Evolutionary conservation across 2,329 filamentous ascomycete species (phyloP).

Genomic region (Arthrobotrys musiformis): DNA sequence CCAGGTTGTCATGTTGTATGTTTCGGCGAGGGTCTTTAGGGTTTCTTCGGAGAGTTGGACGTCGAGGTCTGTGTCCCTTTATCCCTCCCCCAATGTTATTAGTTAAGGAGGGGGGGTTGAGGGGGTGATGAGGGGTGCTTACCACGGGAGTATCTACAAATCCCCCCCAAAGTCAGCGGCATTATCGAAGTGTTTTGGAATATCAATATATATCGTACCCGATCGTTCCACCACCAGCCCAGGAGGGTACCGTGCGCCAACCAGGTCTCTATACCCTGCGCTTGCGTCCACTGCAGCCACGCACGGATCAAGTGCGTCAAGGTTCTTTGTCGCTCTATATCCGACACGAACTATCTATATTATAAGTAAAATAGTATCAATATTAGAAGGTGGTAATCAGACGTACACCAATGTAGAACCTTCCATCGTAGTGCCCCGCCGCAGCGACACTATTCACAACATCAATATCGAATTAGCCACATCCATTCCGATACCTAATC

Average conservation of each 20-base stretch:
- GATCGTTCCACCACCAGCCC: conserved; percentile 88
- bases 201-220: conserved; percentile 62
- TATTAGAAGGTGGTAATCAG: background rate
- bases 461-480: background rate
- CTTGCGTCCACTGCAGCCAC: conserved; percentile 75
- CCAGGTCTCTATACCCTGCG: conserved; percentile 80
- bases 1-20: conserved; percentile 75
- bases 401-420: conserved; percentile 30
- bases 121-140: background rate
- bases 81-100: background rate
- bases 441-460: background rate
- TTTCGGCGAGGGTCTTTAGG: conserved; percentile 72
- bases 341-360: conserved; percentile 68
- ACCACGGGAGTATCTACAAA: conserved; percentile 57
- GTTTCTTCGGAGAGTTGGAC: conserved; percentile 78
- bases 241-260: conserved; percentile 84
- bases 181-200: background rate
- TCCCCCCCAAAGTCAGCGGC: background rate
- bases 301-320: conserved; percentile 77
- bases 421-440: conserved; percentile 38
- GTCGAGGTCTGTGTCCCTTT: conserved; percentile 72
- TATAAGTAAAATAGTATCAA: too few relatives aligned
- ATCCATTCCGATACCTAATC: too few relatives aligned
- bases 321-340: conserved; percentile 74
- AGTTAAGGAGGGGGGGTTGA: background rate